Base-by-base conservation (phyloP, 352 stramenopile species). In the Phytophthora cactorum region DNA sequence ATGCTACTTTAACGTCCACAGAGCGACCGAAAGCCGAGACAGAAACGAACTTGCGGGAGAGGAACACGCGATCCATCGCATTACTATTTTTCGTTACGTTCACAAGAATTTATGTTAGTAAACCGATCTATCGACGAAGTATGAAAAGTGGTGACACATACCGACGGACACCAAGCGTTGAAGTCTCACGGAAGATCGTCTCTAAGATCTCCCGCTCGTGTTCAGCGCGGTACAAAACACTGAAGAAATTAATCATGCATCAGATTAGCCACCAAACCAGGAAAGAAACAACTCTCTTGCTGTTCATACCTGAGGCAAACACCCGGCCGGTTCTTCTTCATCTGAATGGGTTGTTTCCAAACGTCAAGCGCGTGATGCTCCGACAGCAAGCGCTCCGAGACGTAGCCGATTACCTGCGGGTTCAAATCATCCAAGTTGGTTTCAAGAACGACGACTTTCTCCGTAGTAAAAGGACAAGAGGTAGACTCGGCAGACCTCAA, bases 391-490 rank as follows among this genome's bases (percentile, higher is more conserved):
- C 73, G 68, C 67, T 94, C 86, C 12, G 82, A 84, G 5, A 97
- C 70, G 66, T 90, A 93, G 28, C 88, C 89, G 27, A 95, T 72
- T 44, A 92, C 77, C 69, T 96, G 88, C 25, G 88, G 88, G 51
- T 94, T 97, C 60, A 97, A 77, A 72, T 98, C 92, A 78, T 98
- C 92, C 56, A 98, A 43, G 68, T 97, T 97, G 56, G 90, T 93
- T 75, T 98, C 89, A 39, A 98, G 70, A 34, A 97, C 77, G 27
- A 84, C 74, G 22, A 97, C 78, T 59, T 81, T 68, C 46, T 93
- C 82, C 8, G 72, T 60, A 7, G 47, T 44, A 56, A 60, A 68
- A 39, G 60, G 47, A 72, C 25, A 52, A 47, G 34, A 38, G 32
- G 45, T 11, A 57, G 39, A 51, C 11, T 53, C 27, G 39, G 61